Percentiles rank a stretch among this genome's conserved stretches.
Conservation (phyloP, 164 flowering plant species). For the Brasenia schreberi region DNA sequence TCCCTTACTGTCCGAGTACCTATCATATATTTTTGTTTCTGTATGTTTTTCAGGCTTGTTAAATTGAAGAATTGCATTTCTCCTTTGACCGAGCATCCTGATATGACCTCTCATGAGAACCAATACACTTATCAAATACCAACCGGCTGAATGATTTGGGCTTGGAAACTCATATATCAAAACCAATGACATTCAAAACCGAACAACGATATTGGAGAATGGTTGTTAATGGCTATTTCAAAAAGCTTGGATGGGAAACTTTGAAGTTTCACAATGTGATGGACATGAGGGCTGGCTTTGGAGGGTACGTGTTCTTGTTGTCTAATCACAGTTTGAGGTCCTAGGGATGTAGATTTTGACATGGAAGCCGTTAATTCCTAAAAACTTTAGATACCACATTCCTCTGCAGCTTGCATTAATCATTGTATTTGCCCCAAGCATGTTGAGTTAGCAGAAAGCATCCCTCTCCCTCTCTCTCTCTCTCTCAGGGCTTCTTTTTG, state of each 20-base stretch:
- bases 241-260: slow-evolving; percentile 23
- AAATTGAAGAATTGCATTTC: slow-evolving; percentile 34
- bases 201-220: slow-evolving; percentile 37
- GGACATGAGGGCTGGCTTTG: slow-evolving; percentile 54
- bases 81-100: slow-evolving; percentile 34
- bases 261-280: slow-evolving; percentile 29
- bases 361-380: not conserved
- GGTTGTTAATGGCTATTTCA: slow-evolving; percentile 21
- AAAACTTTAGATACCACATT: too few relatives aligned
- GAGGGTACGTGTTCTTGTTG: slow-evolving; percentile 20
- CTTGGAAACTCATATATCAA: slow-evolving; percentile 37
- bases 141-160: slow-evolving; percentile 32
- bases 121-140: slow-evolving; percentile 34
- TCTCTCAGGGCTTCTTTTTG: not conserved
- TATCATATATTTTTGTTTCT: not conserved
- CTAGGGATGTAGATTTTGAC: not conserved
- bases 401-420: too few relatives aligned
- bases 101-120: slow-evolving; percentile 29
- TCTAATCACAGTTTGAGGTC: not conserved
- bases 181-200: slow-evolving; percentile 34
- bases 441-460: not conserved
- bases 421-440: too few relatives aligned
- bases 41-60: slow-evolving; percentile 24
- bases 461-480: not conserved
- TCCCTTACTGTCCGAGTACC: too few relatives aligned